Percentiles rank a stretch among this genome's conserved stretches.
Evolutionary conservation across 2,329 filamentous ascomycete genomes (phyloP).

Genomic region (Diaporthe capsici): DNA sequence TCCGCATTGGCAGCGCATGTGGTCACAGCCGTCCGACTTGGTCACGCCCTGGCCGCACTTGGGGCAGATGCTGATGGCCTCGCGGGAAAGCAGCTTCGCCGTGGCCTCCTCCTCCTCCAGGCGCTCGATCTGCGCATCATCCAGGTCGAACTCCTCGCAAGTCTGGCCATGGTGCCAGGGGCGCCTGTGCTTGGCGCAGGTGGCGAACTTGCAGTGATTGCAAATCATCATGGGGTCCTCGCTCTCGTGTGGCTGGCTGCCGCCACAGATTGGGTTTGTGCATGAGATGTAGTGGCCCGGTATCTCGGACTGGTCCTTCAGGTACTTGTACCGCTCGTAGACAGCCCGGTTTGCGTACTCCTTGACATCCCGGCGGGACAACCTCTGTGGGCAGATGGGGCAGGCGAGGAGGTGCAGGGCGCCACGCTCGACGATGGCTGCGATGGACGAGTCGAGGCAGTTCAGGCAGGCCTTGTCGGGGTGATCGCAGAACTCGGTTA

Average conservation of each 20-base stretch:
- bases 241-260: slow-evolving; percentile 36
- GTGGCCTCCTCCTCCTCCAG: slow-evolving; percentile 41
- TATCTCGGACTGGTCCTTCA: slow-evolving; percentile 39
- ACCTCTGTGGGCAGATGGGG: slow-evolving; percentile 39
- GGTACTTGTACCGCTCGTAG: slow-evolving; percentile 36
- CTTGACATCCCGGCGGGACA: slow-evolving; percentile 27
- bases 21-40: slow-evolving; percentile 38
- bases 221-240: slow-evolving; percentile 35
- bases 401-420: slow-evolving; percentile 38
- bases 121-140: slow-evolving; percentile 39
- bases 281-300: slow-evolving; percentile 41
- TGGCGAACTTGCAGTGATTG: slow-evolving; percentile 33
- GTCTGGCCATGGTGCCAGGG: slow-evolving; percentile 40
- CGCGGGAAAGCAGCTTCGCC: slow-evolving; percentile 33
- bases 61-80: slow-evolving; percentile 39
- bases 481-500: slow-evolving; percentile 37
- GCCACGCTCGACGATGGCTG: slow-evolving; percentile 33
- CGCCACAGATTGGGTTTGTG: slow-evolving; percentile 36
- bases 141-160: slow-evolving; percentile 36
- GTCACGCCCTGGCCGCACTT: slow-evolving; percentile 41
- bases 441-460: slow-evolving; percentile 39
- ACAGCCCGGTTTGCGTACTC: slow-evolving; percentile 21
- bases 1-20: slow-evolving; percentile 40
- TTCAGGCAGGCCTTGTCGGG: slow-evolving; percentile 39
- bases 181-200: slow-evolving; percentile 39